A percentile compares a stretch with the other conserved stretches of the same genome.
Evolutionary conservation across 805 yeast genomes (phyloP).

Genomic region (Hanseniaspora lachancei): DNA sequence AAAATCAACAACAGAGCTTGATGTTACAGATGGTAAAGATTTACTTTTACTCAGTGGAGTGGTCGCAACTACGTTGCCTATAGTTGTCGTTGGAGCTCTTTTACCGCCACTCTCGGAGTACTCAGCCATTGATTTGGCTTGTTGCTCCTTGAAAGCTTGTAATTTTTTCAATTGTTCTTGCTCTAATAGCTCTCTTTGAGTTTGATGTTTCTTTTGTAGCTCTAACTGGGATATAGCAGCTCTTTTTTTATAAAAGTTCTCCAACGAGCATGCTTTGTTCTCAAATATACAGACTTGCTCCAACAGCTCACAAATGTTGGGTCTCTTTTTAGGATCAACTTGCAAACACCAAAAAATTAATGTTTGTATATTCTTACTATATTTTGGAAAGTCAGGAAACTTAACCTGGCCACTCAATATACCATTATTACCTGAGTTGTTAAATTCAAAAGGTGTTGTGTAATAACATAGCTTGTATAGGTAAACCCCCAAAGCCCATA

Average conservation of each 20-base stretch:
- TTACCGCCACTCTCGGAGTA: neutral
- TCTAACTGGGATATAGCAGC: conserved; percentile 14
- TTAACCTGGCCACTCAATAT: conserved; percentile 45
- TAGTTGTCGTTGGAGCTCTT: neutral
- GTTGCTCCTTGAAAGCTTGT: conserved; percentile 6
- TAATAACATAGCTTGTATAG: conserved; percentile 67
- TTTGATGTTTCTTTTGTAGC: conserved; percentile 9
- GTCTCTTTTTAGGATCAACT: conserved; percentile 58
- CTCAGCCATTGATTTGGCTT: neutral
- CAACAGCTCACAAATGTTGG: conserved; percentile 56
- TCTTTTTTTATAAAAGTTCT: conserved; percentile 28
- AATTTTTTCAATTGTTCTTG: conserved; percentile 1
- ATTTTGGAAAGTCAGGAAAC: conserved; percentile 43
- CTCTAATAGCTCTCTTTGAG: conserved; percentile 10
- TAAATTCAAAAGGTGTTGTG: conserved; percentile 65
- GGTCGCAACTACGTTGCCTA: neutral
- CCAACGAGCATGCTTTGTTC: conserved; percentile 34
- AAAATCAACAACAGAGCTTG: neutral
- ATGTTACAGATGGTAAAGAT: neutral
- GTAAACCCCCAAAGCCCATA: conserved; percentile 76
- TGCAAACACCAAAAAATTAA: conserved; percentile 48
- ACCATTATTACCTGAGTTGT: conserved; percentile 43
- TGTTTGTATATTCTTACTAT: conserved; percentile 50
- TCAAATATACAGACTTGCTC: conserved; percentile 56
- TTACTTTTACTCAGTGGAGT: neutral